These are phyloP conservation scores for Kwoniella mangroviensis DNA, from an alignment of 768 basidiomycete genomes.

Conservation along the genomic window DNA sequence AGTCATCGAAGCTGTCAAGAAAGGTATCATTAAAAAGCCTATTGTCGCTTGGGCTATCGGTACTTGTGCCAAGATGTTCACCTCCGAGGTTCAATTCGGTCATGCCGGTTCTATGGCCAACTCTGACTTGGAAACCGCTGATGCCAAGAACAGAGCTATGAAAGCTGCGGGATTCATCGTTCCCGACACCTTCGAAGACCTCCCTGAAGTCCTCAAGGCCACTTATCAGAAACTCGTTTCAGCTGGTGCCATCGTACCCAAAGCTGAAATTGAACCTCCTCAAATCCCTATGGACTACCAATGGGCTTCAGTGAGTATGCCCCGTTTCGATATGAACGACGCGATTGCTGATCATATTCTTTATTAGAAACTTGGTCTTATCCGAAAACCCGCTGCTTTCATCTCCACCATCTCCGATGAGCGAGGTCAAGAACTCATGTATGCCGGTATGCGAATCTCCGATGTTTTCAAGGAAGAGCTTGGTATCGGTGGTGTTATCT, in stretches of 20 bases:
- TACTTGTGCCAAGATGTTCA: slow-evolving; percentile 99
- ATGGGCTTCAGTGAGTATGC: slow-evolving; percentile 74
- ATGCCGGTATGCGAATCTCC: slow-evolving; percentile 98
- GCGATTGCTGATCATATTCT: not conserved
- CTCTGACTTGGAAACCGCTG: slow-evolving; percentile 95
- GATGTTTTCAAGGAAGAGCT: slow-evolving; percentile 97
- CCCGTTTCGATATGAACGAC: not conserved
- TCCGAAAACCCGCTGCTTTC: slow-evolving; percentile 95
- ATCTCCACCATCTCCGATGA: slow-evolving; percentile 99
- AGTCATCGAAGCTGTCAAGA: slow-evolving; percentile 95
- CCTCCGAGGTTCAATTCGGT: slow-evolving; percentile 98
- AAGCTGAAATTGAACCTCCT: slow-evolving; percentile 83
- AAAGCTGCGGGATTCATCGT: slow-evolving; percentile 92
- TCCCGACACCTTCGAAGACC: slow-evolving; percentile 95
- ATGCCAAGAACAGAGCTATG: slow-evolving; percentile 97
- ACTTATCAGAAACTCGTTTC: slow-evolving; percentile 82
- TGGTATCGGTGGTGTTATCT: slow-evolving; percentile 94
- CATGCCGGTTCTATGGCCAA: slow-evolving; percentile 99
- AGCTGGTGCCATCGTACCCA: slow-evolving; percentile 69
- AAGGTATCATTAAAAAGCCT: slow-evolving; percentile 92
- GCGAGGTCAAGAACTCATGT: slow-evolving; percentile 96
- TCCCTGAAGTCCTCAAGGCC: slow-evolving; percentile 80
- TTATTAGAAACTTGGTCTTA: slow-evolving; percentile 80
- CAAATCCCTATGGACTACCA: slow-evolving; percentile 99
- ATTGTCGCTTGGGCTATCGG: slow-evolving; percentile 99